Conservation (phyloP, 192 early-diverging fungal species). For the Coemansia sp. region DNA sequence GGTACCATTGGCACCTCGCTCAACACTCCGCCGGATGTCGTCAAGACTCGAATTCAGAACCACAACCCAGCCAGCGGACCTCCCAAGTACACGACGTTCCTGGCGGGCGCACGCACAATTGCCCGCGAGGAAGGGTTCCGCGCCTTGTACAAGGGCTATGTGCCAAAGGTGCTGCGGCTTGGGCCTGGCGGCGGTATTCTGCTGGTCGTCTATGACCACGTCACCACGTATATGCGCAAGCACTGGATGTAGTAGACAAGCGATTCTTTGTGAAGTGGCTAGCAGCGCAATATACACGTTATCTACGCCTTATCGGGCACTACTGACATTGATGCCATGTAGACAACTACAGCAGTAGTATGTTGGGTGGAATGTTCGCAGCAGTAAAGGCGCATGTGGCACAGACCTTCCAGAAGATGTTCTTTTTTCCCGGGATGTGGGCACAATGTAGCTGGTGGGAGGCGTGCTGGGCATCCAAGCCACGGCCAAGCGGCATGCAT, state of each 20-base stretch:
- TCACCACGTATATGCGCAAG: constrained; percentile 81
- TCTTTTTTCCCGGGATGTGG: background rate
- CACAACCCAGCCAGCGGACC: constrained; percentile 65
- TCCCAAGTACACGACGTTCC: constrained; percentile 85
- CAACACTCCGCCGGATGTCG: constrained; percentile 96
- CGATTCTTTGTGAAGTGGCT: no score
- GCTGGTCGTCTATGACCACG: constrained; percentile 86
- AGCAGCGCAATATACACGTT: no score
- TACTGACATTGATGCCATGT: no score
- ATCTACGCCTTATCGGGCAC: no score
- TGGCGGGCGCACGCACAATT: constrained; percentile 74
- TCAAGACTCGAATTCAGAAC: constrained; percentile 93
- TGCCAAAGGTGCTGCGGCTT: constrained; percentile 91
- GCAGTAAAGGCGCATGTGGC: background rate
- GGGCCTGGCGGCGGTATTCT: constrained; percentile 86
- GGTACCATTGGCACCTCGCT: constrained; percentile 90
- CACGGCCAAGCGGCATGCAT: background rate
- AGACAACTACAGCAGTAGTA: no score
- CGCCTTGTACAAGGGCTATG: constrained; percentile 93
- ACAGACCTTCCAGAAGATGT: constrained; percentile 2
- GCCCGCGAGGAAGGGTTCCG: constrained; percentile 82
- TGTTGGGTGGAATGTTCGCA: background rate
- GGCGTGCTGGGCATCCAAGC: background rate
- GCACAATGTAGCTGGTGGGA: background rate
- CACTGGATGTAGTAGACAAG: constrained; percentile 67